These are phyloP conservation scores for Fusarium phyllophilum DNA, from an alignment of 2,329 filamentous ascomycete genomes.

Conservation along the genomic window DNA sequence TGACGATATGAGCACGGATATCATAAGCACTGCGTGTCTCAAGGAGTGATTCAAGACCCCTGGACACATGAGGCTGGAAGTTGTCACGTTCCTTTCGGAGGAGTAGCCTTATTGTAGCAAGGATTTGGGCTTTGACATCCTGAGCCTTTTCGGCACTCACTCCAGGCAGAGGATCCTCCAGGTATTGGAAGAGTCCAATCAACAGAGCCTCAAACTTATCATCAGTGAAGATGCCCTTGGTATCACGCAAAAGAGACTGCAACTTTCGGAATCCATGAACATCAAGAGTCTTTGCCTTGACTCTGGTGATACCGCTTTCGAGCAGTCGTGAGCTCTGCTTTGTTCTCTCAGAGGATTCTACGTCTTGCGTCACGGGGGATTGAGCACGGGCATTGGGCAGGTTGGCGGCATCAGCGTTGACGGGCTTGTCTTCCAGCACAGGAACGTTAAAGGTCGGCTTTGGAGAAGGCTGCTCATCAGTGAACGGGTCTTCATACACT, in stretches of 20 bases:
- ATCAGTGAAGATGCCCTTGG: slow-evolving; percentile 69
- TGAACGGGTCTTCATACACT: slow-evolving; percentile 72
- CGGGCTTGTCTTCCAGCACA: slow-evolving; percentile 68
- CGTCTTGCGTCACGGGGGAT: slow-evolving; percentile 32
- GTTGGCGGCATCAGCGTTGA: slow-evolving; percentile 64
- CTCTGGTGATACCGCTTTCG: slow-evolving; percentile 78
- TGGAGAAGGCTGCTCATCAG: slow-evolving; percentile 58
- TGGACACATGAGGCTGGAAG: slow-evolving; percentile 74
- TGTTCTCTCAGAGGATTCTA: slow-evolving; percentile 57
- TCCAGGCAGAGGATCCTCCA: slow-evolving; percentile 68
- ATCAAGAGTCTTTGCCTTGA: slow-evolving; percentile 77
- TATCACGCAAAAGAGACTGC: slow-evolving; percentile 77
- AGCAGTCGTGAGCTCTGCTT: slow-evolving; percentile 71
- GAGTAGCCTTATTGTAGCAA: slow-evolving; percentile 78
- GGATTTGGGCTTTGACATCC: slow-evolving; percentile 78
- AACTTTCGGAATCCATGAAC: slow-evolving; percentile 84
- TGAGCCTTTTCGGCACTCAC: slow-evolving; percentile 72
- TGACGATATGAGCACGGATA: slow-evolving; percentile 75
- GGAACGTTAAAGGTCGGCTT: slow-evolving; percentile 58
- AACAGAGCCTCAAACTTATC: slow-evolving; percentile 76
- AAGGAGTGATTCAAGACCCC: slow-evolving; percentile 74
- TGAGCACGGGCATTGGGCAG: slow-evolving; percentile 44
- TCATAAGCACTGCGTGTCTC: slow-evolving; percentile 74
- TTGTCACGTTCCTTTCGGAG: slow-evolving; percentile 73
- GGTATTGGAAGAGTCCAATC: slow-evolving; percentile 75